Conservation (phyloP, 2,329 filamentous ascomycete species). For the Botrytis aclada region DNA sequence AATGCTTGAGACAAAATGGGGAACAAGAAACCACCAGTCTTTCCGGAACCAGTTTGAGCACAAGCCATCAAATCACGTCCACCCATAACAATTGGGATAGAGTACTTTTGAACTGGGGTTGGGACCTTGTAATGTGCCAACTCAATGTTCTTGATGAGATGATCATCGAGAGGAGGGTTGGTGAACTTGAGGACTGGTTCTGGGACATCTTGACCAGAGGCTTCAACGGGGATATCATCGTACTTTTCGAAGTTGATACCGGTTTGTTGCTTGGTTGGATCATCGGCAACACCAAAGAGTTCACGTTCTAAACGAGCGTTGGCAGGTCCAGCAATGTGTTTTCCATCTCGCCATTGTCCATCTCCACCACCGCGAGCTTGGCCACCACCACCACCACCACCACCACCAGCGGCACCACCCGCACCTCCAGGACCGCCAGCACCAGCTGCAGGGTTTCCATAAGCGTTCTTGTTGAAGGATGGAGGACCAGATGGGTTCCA, state of each 20-base stretch:
- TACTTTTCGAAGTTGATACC: slow-evolving; percentile 99
- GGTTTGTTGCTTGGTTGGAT: slow-evolving; percentile 91
- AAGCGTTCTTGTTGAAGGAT: slow-evolving; percentile 55
- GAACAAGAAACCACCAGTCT: slow-evolving; percentile 99
- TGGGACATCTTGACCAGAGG: slow-evolving; percentile 88
- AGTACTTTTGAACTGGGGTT: slow-evolving; percentile 98
- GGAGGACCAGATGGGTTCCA: slow-evolving; percentile 34
- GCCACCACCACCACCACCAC: slow-evolving; percentile 43
- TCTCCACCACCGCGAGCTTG: slow-evolving; percentile 79
- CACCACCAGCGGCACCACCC: neutral
- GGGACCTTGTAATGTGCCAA: slow-evolving; percentile 92
- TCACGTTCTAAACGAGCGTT: slow-evolving; percentile 93
- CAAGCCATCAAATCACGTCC: slow-evolving; percentile 99
- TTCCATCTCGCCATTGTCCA: slow-evolving; percentile 94
- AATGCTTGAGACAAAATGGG: slow-evolving; percentile 98
- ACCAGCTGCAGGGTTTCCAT: slow-evolving; percentile 42
- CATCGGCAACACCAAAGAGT: slow-evolving; percentile 86
- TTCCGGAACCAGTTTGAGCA: slow-evolving; percentile 98
- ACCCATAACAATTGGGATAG: slow-evolving; percentile 96
- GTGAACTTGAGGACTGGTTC: slow-evolving; percentile 88
- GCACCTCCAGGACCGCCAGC: slow-evolving; percentile 32
- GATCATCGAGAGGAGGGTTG: slow-evolving; percentile 92
- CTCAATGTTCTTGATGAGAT: slow-evolving; percentile 88
- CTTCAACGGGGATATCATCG: slow-evolving; percentile 98
- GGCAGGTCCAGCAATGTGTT: slow-evolving; percentile 85